Evolutionary conservation across 805 yeast genomes (phyloP).

Genomic region (Wilhelminamyces savonicus): DNA sequence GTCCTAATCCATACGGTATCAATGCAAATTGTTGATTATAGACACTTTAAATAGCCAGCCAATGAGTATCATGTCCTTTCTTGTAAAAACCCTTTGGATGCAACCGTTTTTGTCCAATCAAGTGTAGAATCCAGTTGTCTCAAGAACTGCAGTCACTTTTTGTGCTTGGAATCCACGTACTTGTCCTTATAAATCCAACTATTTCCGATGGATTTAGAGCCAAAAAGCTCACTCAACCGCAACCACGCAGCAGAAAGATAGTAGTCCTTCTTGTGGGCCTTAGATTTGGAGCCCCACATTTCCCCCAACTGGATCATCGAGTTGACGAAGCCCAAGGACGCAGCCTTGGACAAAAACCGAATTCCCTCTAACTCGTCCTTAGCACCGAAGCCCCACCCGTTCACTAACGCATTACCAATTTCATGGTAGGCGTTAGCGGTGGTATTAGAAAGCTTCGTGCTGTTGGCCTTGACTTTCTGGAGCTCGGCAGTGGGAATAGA

Average conservation of each 20-base stretch:
- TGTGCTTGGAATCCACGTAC: no score
- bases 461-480: no score
- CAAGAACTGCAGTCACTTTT: no score
- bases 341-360: slow-evolving; percentile 56
- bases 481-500: slow-evolving; percentile 17
- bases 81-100: no score
- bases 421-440: slow-evolving; percentile 51
- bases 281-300: slow-evolving; percentile 57
- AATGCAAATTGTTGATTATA: no score
- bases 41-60: no score
- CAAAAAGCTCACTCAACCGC: slow-evolving; percentile 56
- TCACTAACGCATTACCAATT: slow-evolving; percentile 49
- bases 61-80: no score
- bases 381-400: slow-evolving; percentile 48
- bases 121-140: no score
- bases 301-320: slow-evolving; percentile 67
- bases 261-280: slow-evolving; percentile 50
- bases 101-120: no score
- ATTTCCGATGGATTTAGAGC: slow-evolving; percentile 57
- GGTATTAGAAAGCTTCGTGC: slow-evolving; percentile 17
- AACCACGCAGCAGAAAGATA: slow-evolving; percentile 65
- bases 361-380: slow-evolving; percentile 55
- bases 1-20: no score
- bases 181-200: slow-evolving; percentile 73
- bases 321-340: slow-evolving; percentile 58